Evolutionary conservation across 352 stramenopile genomes (phyloP).

Genomic region (Globisporangium okanoganense): DNA sequence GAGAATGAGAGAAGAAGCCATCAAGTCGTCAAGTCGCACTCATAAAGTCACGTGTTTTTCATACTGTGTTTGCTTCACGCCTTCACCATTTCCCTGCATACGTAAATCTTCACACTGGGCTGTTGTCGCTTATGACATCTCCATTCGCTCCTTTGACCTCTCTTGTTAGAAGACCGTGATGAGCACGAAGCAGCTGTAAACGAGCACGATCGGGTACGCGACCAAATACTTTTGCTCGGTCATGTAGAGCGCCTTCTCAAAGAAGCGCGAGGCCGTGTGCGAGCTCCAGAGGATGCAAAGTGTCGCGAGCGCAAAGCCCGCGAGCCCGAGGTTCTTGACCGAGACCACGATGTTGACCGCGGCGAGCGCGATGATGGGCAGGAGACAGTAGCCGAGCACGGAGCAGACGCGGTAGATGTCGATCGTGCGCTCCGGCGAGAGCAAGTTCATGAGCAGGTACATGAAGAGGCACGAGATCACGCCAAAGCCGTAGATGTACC

Average conservation of each 20-base stretch:
- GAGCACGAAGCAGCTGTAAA: conserved; percentile 98
- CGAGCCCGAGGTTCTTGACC: conserved; percentile 68
- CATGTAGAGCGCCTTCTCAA: conserved; percentile 95
- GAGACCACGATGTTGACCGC: conserved; percentile 91
- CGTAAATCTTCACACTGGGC: background rate
- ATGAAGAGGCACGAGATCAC: conserved; percentile 95
- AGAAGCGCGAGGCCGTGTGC: conserved; percentile 92
- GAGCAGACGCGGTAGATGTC: conserved; percentile 93
- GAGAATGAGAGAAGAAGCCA: background rate
- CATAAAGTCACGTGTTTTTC: background rate
- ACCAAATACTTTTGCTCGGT: conserved; percentile 97
- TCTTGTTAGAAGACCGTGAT: conserved; percentile 96
- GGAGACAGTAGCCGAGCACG: conserved; percentile 96
- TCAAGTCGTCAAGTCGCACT: background rate
- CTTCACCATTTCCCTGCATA: background rate
- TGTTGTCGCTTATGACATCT: background rate
- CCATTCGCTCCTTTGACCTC: background rate
- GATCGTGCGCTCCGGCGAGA: conserved; percentile 85
- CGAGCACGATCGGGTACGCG: conserved; percentile 95
- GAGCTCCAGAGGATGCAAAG: conserved; percentile 95
- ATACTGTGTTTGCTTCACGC: background rate
- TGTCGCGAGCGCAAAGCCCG: conserved; percentile 84
- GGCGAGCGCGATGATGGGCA: conserved; percentile 96
- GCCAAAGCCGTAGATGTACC: conserved; percentile 99
- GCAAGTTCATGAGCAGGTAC: conserved; percentile 96